These are phyloP conservation scores for Arachis hypogaea DNA, from an alignment of 306 rosid species.

Conservation along the genomic window DNA sequence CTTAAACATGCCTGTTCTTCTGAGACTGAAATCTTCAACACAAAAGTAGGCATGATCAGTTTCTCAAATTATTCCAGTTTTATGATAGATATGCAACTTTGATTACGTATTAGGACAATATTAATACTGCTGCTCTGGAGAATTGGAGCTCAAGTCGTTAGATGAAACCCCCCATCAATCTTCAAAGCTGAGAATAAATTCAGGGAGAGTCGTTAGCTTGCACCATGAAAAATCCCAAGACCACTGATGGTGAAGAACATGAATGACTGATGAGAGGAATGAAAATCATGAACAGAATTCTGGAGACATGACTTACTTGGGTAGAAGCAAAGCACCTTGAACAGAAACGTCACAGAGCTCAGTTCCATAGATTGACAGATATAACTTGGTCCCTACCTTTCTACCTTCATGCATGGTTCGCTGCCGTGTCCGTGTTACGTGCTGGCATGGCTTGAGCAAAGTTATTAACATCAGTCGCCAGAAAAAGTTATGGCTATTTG, in stretches of 20 bases:
- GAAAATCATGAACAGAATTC: constrained; percentile 17
- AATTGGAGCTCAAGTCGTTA: neutral
- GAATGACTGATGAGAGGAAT: constrained; percentile 9
- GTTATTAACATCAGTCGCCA: neutral
- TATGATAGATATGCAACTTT: neutral
- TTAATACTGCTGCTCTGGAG: constrained; percentile 10
- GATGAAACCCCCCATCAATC: neutral
- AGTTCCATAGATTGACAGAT: neutral
- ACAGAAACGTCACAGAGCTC: constrained; percentile 4
- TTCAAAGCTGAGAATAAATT: neutral
- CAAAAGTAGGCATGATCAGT: neutral
- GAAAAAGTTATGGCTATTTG: constrained; percentile 8
- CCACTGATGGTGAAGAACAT: neutral
- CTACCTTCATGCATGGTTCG: constrained; percentile 11
- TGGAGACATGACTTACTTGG: neutral
- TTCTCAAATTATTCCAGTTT: neutral
- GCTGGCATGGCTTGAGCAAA: constrained; percentile 14
- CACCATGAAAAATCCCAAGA: neutral
- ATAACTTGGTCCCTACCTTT: neutral
- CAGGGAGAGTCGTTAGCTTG: neutral
- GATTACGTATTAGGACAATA: constrained; percentile 9
- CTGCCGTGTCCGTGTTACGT: constrained; percentile 16
- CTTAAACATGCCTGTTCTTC: neutral
- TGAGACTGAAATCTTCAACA: constrained; percentile 6
- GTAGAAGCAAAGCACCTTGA: neutral